Evolutionary conservation across 768 basidiomycete species (phyloP), one percentile per base, ranked within the genome.

Genomic region (Leccinum barrowsii): DNA sequence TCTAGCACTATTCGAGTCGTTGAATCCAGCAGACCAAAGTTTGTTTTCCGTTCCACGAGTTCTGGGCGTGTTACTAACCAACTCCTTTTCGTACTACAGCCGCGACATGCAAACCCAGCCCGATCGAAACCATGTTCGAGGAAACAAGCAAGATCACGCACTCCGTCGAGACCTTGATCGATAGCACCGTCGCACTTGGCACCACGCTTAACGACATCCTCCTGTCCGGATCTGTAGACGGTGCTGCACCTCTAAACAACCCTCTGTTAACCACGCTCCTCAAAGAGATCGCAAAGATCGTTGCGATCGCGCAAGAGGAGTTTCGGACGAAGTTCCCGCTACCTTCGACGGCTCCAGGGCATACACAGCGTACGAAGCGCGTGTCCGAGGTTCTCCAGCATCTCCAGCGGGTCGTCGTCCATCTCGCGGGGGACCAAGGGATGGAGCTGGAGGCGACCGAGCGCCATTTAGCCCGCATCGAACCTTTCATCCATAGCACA

Each of bases 261-360:
- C 17, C 12, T 7, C 19, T 44, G 2, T 35, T 55, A 7, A 21
- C n/a, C 47, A 21, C 52, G 1, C n/a, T 58, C 13, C 8, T 58
- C 21, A 51, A 58, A 50, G 35, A 26, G 12, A 4, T 55, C 2
- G 7, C 56, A 52, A 32, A 26, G 12, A 7, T 56, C 3, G 7
- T 60, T 17, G 42, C 30, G 3, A 55, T 13, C 10, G 40, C 32
- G 7, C 50, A 30, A 4, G 58, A 63, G 8, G 54, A 66, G 52
- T 22, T 61, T 24, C 24, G 17, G 26, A 11, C 37, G 17, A 48
- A 5, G 13, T 59, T 64, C 28, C 57, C 62, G 5, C 19, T 55
- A 2, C 62, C 62, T 30, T 50, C 48, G n/a, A 53, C 37, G 3
- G 57, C 57, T 7, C 65, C 46, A 3, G 61, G 65, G n/a, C 65